Evolutionary conservation across 768 basidiomycete genomes (phyloP), one percentile per base, ranked within the genome.

Genomic region (Pleurotus giganteus): DNA sequence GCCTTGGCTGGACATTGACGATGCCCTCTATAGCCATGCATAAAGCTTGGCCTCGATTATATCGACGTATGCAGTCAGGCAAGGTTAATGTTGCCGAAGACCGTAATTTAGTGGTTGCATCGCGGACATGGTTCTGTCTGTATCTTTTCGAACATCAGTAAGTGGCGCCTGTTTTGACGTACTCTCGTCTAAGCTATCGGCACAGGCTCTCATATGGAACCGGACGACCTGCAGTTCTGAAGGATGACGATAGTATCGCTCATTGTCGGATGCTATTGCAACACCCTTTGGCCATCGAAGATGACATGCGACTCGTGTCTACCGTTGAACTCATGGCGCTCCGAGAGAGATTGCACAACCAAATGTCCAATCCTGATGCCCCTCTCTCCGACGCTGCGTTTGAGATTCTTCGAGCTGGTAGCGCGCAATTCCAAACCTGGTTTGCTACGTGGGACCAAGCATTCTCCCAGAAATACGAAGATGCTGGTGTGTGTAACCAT

Each of bases 81-180:
- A 86, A 87, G 63, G 69, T 42, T 17, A 77, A 81, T 51, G 67
- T 75, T 26, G 73, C 80, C 21, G 77, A 83, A 59, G 94, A 98
- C 63, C 81, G 84, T 42, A 83, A 90, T 27, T 76, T 98, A 23
- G 85, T 97, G 37, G 82, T 91, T 51, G 85, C 86, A 15, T 81
- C 91, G 23, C 81, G 94, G 42, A 92, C 87, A 6, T 98, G 94
- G 94, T 94, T 97, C 66, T 93, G 92, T 63, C 76, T 95, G 13
- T 95, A 94, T 66, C 81, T 96, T 32, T 93, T 95, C 65, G 94
- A 96, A 65, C 93, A 95, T 66, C 94, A 96, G 91, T 94, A 62
- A 61, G 89, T 81, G 21, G 21, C 31, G 19, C 52, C 15, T 51
- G 43, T 60, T 31, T 42, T 28, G 29, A 12, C 23, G 39, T 24